Evolutionary conservation across 108 stramenopile species (phyloP), one percentile per base, ranked within the genome.

Genomic region (Nitzschia sp.): DNA sequence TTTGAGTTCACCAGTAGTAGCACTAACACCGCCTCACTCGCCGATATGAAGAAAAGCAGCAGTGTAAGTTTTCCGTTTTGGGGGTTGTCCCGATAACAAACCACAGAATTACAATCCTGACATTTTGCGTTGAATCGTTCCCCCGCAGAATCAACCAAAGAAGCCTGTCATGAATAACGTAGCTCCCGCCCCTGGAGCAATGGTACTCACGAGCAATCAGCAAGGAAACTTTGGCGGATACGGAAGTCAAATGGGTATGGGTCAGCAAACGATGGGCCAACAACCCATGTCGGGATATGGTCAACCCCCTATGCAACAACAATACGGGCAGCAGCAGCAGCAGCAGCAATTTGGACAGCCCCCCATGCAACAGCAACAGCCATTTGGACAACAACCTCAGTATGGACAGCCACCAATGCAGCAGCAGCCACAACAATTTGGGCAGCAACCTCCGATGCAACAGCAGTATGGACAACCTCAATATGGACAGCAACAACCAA

Each of bases 41-140:
- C 92, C 17, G 87, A 91, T 67, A 91, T 95, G 52, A 87, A 83
- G 65, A 86, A 86, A 25, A 53, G 69, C 68, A 1, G n/a, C 63
- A 36, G 38, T 26, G 63, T 74, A 81, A 50, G 52, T 53, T 34
- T 52, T 23, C 21, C 13, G 22, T 33, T 2, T 41, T n/a, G n/a
- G n/a, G n/a, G n/a, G n/a, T n/a, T n/a, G n/a, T n/a, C n/a, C n/a
- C n/a, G n/a, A n/a, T n/a, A n/a, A n/a, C n/a, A n/a, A n/a, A n/a
- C n/a, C n/a, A n/a, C n/a, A n/a, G n/a, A n/a, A n/a, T n/a, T n/a
- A n/a, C n/a, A n/a, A n/a, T n/a, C 73, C 45, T 73, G 29, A 67
- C 76, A 21, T 52, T 68, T 36, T 67, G 65, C 44, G 53, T 50
- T 68, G 35, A n/a, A 22, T 38, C 50, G 22, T 58, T 35, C 33